Conservation (phyloP, 2,329 filamentous ascomycete genomes). For the Venturiaceae sp. region DNA sequence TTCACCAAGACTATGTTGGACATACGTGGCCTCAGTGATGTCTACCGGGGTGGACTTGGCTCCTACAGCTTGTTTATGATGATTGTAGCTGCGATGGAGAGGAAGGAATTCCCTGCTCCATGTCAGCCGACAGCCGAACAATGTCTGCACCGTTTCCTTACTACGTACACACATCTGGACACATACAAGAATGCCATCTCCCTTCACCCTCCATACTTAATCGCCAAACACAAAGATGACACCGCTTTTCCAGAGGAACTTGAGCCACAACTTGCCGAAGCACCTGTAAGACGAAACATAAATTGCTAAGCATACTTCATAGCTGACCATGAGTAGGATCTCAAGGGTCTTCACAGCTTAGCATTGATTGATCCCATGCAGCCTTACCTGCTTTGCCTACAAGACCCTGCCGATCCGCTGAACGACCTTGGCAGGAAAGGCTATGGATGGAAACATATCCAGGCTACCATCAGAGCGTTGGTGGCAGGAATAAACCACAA, state of each 20-base stretch:
- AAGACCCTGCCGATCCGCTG: conserved; percentile 48
- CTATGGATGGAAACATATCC: conserved; percentile 40
- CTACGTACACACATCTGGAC: conserved; percentile 35
- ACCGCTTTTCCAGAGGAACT: conserved; percentile 4
- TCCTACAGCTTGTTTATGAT: conserved; percentile 49
- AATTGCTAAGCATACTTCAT: neutral
- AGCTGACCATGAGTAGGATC: neutral
- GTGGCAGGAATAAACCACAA: neutral
- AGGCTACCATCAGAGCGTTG: conserved; percentile 28
- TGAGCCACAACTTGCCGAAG: neutral
- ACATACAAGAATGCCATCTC: conserved; percentile 37
- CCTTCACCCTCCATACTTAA: conserved; percentile 35
- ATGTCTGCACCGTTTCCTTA: no score
- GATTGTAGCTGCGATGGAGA: conserved; percentile 43
- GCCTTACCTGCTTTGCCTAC: conserved; percentile 40
- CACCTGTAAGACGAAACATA: neutral
- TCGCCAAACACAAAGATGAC: conserved; percentile 24
- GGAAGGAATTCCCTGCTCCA: conserved; percentile 14
- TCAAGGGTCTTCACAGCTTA: conserved; percentile 1
- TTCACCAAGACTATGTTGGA: conserved; percentile 41
- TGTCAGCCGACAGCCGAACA: no score
- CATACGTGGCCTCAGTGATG: conserved; percentile 38
- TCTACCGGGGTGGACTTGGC: conserved; percentile 38
- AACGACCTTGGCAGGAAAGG: conserved; percentile 47
- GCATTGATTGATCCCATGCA: conserved; percentile 18